These are phyloP conservation scores for Podila epicladia DNA, from an alignment of 192 early-diverging fungal species.

Conservation along the genomic window DNA sequence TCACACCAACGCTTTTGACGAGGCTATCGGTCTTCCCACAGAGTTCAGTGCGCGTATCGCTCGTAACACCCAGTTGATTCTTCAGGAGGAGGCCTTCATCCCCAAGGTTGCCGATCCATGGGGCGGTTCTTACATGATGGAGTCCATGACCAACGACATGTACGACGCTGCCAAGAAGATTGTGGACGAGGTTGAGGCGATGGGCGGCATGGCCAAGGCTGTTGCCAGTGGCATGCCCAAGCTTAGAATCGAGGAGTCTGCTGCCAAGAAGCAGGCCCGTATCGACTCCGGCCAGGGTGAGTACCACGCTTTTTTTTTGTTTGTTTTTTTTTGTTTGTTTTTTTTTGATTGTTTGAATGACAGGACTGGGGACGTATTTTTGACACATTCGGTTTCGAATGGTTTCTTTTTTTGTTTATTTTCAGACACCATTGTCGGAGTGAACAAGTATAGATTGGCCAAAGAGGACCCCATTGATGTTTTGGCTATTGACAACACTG, in stretches of 20 bases:
- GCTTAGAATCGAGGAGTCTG: constrained; percentile 87
- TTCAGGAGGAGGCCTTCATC: constrained; percentile 89
- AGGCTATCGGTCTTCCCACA: constrained; percentile 89
- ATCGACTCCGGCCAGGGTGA: constrained; percentile 88
- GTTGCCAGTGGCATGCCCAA: constrained; percentile 91
- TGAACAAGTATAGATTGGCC: constrained; percentile 85
- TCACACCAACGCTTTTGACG: constrained; percentile 92
- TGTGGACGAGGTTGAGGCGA: constrained; percentile 81
- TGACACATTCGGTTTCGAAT: not conserved
- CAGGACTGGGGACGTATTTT: not conserved
- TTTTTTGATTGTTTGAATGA: not conserved
- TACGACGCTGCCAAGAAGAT: constrained; percentile 74
- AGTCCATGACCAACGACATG: constrained; percentile 85
- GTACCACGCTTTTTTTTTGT: not conserved
- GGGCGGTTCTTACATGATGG: constrained; percentile 96
- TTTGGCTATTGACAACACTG: constrained; percentile 83
- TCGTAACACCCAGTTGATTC: constrained; percentile 89
- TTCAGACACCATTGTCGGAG: constrained; percentile 88
- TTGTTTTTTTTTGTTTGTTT: too few relatives aligned
- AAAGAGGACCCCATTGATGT: constrained; percentile 77
- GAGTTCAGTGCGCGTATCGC: constrained; percentile 88
- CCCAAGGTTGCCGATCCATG: constrained; percentile 92
- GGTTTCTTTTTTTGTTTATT: not conserved
- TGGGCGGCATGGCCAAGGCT: constrained; percentile 94
- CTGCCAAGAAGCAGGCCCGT: constrained; percentile 87